Evolutionary conservation across 2,329 filamentous ascomycete species (phyloP), one percentile per base, ranked within the genome.

Genomic region (Saccharata proteae): DNA sequence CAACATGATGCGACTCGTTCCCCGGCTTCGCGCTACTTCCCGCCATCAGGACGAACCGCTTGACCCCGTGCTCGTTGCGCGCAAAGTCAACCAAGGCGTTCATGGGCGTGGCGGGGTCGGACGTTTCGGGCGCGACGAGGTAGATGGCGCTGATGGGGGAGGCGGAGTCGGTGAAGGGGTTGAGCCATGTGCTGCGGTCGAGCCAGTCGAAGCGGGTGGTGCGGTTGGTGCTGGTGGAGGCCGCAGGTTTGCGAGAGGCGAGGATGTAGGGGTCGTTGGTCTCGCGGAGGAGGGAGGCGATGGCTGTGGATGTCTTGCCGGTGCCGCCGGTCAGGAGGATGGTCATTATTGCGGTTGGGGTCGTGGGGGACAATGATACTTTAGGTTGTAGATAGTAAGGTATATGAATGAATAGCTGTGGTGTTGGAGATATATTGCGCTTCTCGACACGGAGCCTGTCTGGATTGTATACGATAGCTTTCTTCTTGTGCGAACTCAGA

Each of bases 21-120:
- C 56, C 59, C 6, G 51, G 44, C 19, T 56, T 46, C 4, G 59
- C 27, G 0, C 49, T 29, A 23, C 51, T 63, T 0, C 53, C 54
- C 36, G 57, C 58, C 30, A 64, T 46, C 7, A 69, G 43, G 6
- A 69, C 58, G 36, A 68, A 64, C n/a, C 64, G 49, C 18, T 46
- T 47, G 3, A 56, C 53, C 3, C 58, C 54, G 7, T 51, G 43
- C 1, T 38, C 33, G 4, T 28, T 28, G 3, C 52, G 43, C 1
- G 36, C 60, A 7, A 55, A 40, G 34, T 65, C 54, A 16, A 68
- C 44, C 38, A 67, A 67, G 0, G 44, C 44, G 20, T 53, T 55
- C 41, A 63, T 55, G 3, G 47, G 35, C 1, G 46, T 34, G 4
- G 51, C 41, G 4, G 48, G 45, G 15, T 63, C 48, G 2, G 48